Evolutionary conservation across 148 eudicot genomes (phyloP), one percentile per base, ranked within the genome.

Genomic region (Gaultheria prostrata): DNA sequence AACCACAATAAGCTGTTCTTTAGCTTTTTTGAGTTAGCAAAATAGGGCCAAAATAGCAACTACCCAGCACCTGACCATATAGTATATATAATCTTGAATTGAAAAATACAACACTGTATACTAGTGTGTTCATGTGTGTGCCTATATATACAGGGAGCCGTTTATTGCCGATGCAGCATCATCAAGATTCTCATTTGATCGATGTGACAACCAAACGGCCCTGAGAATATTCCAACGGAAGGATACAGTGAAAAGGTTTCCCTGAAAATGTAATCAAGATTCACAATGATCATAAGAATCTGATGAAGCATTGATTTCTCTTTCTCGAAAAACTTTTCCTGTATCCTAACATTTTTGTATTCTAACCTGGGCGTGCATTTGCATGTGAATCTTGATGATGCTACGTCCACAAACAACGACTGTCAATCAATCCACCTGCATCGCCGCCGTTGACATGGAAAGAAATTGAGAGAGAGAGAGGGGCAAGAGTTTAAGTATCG

Each of bases 341-440:
- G 43, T 39, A 39, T 39, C 6, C 6, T 39, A 39, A 39, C 7
- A 5, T 39, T 39, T 39, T 39, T 6, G 43, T 39, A 39, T 30
- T 48, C 50, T 1, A 63, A 30, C 51, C 24, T 67, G 72, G 72
- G 39, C 28, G 30, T 33, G 57, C 51, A 48, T 86, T 87, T 85
- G 84, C 81, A 79, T 89, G 90, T 89, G 90, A 86, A 89, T 89
- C 90, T 89, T 89, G 90, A 89, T 86, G 90, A 80, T 89, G 90
- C 90, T 80, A 83, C 90, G 77, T 76, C 90, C 20, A 89, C 87
- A 86, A 89, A 77, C 89, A 80, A 84, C 89, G 67, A 65, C 90
- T 85, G 84, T 83, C 57, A 13, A 77, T 85, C 78, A 82, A 65
- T 77, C 81, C 84, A 51, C 73, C 32, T 14, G 4, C 67, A 28